A percentile compares a stretch with the other conserved stretches of the same genome.
Conservation (phyloP, 179 eudicot species). For the Beta lomatogona region DNA sequence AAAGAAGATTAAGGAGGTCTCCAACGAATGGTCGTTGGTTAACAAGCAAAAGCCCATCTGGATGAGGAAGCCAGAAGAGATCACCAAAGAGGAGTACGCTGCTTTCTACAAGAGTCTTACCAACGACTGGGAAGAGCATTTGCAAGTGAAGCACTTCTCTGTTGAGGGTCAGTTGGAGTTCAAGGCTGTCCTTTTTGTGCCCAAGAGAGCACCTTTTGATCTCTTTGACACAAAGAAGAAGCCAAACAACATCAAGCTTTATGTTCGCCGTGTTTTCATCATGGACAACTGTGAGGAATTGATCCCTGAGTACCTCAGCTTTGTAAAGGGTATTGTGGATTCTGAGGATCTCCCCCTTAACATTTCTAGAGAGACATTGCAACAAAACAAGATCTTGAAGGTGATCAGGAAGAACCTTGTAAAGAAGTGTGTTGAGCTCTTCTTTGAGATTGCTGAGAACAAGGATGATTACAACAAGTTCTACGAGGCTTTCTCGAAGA, state of each 20-base stretch:
- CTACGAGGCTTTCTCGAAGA: conserved; percentile 54
- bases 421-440: conserved; percentile 83
- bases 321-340: conserved; percentile 85
- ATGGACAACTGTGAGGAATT: conserved; percentile 94
- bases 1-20: conserved; percentile 81
- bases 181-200: conserved; percentile 78
- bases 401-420: conserved; percentile 83
- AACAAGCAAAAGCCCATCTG: conserved; percentile 89
- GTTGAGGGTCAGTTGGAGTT: conserved; percentile 90
- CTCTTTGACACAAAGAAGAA: conserved; percentile 84
- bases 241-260: conserved; percentile 87
- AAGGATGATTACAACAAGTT: conserved; percentile 58
- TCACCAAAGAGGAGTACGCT: conserved; percentile 76
- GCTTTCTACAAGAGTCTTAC: conserved; percentile 90
- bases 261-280: conserved; percentile 88
- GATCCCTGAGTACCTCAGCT: conserved; percentile 81
- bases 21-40: conserved; percentile 67
- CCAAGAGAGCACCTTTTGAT: conserved; percentile 86
- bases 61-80: conserved; percentile 93
- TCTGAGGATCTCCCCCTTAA: conserved; percentile 86
- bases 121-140: conserved; percentile 87
- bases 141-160: conserved; percentile 86
- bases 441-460: conserved; percentile 85
- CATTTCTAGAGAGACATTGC: conserved; percentile 78
- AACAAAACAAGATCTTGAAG: conserved; percentile 87